Base-by-base conservation (phyloP, 1,284 basidiomycete species). In the Sanghuangporus sanghuang region DNA sequence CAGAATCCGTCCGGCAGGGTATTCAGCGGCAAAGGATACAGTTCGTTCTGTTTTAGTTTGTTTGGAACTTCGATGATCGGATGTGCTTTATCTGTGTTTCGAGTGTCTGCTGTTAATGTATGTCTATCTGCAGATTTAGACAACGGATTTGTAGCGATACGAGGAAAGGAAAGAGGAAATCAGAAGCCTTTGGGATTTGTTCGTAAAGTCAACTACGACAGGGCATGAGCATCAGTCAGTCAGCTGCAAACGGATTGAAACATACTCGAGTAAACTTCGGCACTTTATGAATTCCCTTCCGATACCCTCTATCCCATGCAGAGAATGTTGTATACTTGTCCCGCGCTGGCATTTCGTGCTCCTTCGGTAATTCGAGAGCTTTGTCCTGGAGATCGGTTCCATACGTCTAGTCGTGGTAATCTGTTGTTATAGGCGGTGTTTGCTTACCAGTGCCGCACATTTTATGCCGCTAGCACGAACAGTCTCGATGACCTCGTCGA, bases 251-350 rank as follows among this genome's bases (percentile, higher is more conserved):
- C 3, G 35, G 50, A 32, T 18, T 27, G 21, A 61, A 11, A 79
- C 90, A 67, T 71, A 95, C 94, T 75, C 92, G 82, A 64, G 95
- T 96, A 84, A 90, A 96, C 73, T 96, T 96, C 21, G 94, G 95
- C 36, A 97, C 92, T 74, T 97, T 97, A 78, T 99, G 96, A 52
- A 98, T 92, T 21, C 92, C 90, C 74, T 99, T 99, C 57, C 96
- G 81, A 77, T 96, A 99, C 5, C 90, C 89, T 65, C 75, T 78
- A 6, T 79, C 79, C 58, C 85, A 87, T 21, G 85, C 81, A 60
- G 85, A 88, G 76, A 96, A 99, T 18, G 92, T 87, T 0, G 96
- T 98, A 79, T 98, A 99, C 77, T 99, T 99, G 80, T 99, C 96
- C 76, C 82, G 83, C 1, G 94, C 78, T 14, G 79, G 80, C 94